Base-by-base conservation (phyloP, 192 early-diverging fungal species). In the Dispira simplex region DNA sequence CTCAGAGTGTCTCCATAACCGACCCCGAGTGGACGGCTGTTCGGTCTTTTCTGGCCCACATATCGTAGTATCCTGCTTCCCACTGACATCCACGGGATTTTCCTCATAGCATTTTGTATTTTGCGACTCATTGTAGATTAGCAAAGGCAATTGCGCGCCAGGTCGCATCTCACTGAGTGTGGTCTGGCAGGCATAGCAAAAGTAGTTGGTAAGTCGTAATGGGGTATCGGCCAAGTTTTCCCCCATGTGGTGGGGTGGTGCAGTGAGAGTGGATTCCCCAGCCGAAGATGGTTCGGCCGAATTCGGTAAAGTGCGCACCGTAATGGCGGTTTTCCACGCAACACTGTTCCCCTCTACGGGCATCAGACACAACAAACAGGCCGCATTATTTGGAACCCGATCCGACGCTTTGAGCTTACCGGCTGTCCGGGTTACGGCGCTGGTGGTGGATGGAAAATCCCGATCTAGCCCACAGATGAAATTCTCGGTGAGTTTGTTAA, bases 401-500 rank as follows among this genome's bases (percentile, higher is more conserved):
- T 72, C 70, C 6, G 71, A 71, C 20, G 81, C 69, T 46, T 72
- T 76, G 26, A 90, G 63, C 55, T 90, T 90, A 21, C 72, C 70
- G 5, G 79, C 86, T 0, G 90, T 92, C 46, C 85, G 73, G 16
- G 78, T 73, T 11, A 92, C 81, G 3, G 87, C 89, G 43, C 78
- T 87, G 13, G 81, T 83, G 8, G 87, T 90, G 8, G 87, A 85
- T 2, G 88, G 85, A 56, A 87, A 92, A 46, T 86, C 84, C 9
- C 73, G 73, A 52, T 88, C 83, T 18, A 92, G 70, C 3, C 78
- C 78, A 0, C 75, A 68, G 57, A 92, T 84, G 55, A 92, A 92
- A 10, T 89, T 81, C 68, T 86, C 84, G 6, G 86, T 85, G 53
- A 87, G 55, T 46, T 75, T 68, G 39, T 80, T 75, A 51, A 91